Evolutionary conservation across 129 eudicot genomes (phyloP), one percentile per base, ranked within the genome.

Genomic region (Deinandra increscens): DNA sequence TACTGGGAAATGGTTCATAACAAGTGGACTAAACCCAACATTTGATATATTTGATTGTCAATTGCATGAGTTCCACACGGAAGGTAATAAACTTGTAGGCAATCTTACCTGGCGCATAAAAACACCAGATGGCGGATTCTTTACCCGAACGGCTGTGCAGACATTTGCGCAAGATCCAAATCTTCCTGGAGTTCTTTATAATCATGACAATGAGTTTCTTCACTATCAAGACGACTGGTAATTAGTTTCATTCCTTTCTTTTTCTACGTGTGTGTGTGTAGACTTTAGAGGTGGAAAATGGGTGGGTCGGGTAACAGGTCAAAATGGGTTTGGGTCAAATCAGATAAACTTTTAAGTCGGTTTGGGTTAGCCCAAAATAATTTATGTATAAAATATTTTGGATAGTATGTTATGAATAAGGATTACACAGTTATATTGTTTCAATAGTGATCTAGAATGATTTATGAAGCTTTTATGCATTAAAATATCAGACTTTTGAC

Each of bases 191-290:
- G 80, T 80, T 58, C 84, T 92, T 22, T 92, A 92, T 77, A 92
- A 92, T 83, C 98, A 92, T 65, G 96, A 89, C 72, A 92, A 88
- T 17, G 96, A 92, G 88, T 92, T 72, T 74, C 97, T 91, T 84
- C 89, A 91, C 73, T 91, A 91, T 75, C 96, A 91, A 88, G 97
- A 91, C 72, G 97, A 91, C 81, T 78, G 82, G 82, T 82, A 70
- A n/a, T 0, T 74, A 9, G 29, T 54, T 61, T 48, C 34, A 41
- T 60, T 60, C 44, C 13, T 7, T 6, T 61, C n/a, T 9, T 33
- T 44, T 75, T 13, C n/a, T 26, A 7, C 9, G 3, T 12, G 8
- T 29, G 3, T 12, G 8, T 29, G 63, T 6, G 64, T 45, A 14
- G 51, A 45, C 18, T 4, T 2, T 45, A 2, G 20, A 26, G 34